Evolutionary conservation across 2,329 filamentous ascomycete genomes (phyloP).

Genomic region (Arthrobotrys sinensis): DNA sequence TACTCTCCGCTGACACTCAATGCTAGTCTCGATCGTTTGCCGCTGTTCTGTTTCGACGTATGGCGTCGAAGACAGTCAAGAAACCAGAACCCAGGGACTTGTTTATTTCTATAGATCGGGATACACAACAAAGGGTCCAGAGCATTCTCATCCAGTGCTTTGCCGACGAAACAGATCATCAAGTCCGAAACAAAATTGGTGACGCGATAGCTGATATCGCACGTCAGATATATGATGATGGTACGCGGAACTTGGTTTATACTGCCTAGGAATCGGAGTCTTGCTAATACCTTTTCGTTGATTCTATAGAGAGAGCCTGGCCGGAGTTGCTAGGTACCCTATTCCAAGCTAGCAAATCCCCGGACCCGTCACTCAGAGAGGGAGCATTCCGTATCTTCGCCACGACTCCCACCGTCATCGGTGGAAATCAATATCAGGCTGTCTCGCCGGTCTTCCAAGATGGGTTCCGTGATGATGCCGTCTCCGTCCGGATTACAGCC

Average conservation of each 20-base stretch:
- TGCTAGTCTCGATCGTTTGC: conserved; percentile 87
- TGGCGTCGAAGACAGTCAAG: conserved; percentile 90
- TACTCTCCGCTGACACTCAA: conserved; percentile 31
- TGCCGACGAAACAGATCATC: conserved; percentile 76
- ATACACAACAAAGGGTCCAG: conserved; percentile 62
- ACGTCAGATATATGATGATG: conserved; percentile 91
- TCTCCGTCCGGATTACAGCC: conserved; percentile 86
- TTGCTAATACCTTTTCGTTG: conserved; percentile 3
- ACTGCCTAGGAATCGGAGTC: neutral
- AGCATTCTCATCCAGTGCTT: conserved; percentile 63
- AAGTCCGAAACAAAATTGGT: conserved; percentile 93
- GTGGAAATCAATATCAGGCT: conserved; percentile 93
- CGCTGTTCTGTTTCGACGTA: conserved; percentile 93
- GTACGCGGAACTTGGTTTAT: conserved; percentile 71
- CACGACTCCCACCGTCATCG: conserved; percentile 93
- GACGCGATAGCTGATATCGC: conserved; percentile 98
- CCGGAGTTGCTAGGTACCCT: conserved; percentile 87
- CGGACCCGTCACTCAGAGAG: conserved; percentile 86
- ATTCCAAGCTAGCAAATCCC: conserved; percentile 90
- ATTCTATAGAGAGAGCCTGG: conserved; percentile 81
- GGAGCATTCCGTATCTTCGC: conserved; percentile 95
- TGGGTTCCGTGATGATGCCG: conserved; percentile 88
- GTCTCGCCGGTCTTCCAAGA: conserved; percentile 89
- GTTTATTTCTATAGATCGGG: conserved; percentile 81
- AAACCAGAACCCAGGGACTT: conserved; percentile 77